Evolutionary conservation across 139 green algal species (phyloP).

Genomic region (Chlorella sorokiniana): DNA sequence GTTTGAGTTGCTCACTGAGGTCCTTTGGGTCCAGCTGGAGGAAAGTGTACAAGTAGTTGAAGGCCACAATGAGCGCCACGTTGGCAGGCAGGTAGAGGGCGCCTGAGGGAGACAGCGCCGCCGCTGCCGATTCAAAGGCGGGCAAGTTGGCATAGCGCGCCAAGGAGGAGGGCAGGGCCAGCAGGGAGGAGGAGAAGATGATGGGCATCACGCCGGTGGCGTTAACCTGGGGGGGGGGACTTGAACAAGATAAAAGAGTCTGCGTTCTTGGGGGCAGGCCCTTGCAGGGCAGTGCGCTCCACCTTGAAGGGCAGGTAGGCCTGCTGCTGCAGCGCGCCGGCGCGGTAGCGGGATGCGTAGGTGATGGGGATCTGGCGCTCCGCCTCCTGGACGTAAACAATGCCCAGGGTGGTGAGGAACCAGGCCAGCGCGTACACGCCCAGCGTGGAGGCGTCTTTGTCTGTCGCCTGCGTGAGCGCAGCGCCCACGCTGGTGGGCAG

Average conservation of each 20-base stretch:
- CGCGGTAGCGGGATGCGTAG: slow-evolving; percentile 83
- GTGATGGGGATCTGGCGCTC: slow-evolving; percentile 98
- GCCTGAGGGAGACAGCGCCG: slow-evolving; percentile 76
- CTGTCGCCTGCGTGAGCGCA: slow-evolving; percentile 55
- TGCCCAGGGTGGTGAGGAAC: slow-evolving; percentile 91
- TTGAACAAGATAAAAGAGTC: background rate
- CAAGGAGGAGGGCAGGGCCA: slow-evolving; percentile 85
- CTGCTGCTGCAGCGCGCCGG: slow-evolving; percentile 71
- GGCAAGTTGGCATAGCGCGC: slow-evolving; percentile 77
- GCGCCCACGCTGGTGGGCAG: slow-evolving; percentile 82
- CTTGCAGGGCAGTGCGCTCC: background rate
- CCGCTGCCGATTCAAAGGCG: slow-evolving; percentile 63
- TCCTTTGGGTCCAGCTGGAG: slow-evolving; percentile 98
- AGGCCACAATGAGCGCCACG: slow-evolving; percentile 93
- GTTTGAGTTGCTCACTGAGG: slow-evolving; percentile 96
- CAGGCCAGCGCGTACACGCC: slow-evolving; percentile 85
- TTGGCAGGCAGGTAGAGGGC: slow-evolving; percentile 86
- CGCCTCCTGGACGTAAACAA: slow-evolving; percentile 98
- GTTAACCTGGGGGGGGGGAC: slow-evolving; percentile 64
- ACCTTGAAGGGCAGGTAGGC: slow-evolving; percentile 99
- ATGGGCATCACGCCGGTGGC: slow-evolving; percentile 97
- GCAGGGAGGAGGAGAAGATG: slow-evolving; percentile 96
- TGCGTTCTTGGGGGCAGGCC: too few species aligned
- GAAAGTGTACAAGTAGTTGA: slow-evolving; percentile 99
- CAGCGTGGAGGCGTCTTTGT: slow-evolving; percentile 56